Conservation (phyloP, 805 yeast genomes). For the Sugiyamaella valdiviana region DNA sequence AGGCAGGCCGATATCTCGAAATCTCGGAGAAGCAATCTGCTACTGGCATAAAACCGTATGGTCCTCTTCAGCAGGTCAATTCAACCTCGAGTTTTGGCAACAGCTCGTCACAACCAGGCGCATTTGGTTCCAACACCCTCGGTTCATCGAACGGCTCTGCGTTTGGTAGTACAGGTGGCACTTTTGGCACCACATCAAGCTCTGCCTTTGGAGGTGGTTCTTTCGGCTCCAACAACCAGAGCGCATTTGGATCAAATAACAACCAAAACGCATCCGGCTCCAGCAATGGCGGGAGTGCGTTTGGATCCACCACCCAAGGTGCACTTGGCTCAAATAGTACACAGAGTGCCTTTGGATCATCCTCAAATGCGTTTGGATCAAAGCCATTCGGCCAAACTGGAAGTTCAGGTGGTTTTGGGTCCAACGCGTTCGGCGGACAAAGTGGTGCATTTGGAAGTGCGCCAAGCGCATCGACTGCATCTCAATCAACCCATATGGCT, state of each 20-base stretch:
- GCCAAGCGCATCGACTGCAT: slow-evolving; percentile 12
- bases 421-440: slow-evolving; percentile 1
- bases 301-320: slow-evolving; percentile 15
- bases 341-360: slow-evolving; percentile 12
- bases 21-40: slow-evolving; percentile 32
- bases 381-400: background rate
- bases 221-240: slow-evolving; percentile 7
- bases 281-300: slow-evolving; percentile 4
- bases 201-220: background rate
- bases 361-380: background rate
- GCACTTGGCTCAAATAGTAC: slow-evolving; percentile 16
- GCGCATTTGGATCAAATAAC: slow-evolving; percentile 18
- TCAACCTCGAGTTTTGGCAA: background rate
- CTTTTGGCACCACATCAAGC: background rate
- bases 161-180: background rate
- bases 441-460: slow-evolving; percentile 9
- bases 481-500: background rate
- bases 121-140: background rate
- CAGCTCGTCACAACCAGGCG: background rate
- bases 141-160: background rate
- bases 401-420: background rate
- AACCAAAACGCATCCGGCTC: background rate
- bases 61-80: slow-evolving; percentile 3
- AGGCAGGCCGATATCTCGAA: slow-evolving; percentile 56
- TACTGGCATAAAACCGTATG: slow-evolving; percentile 11